Conservation (phyloP, 2,329 filamentous ascomycete species). For the Stemphylium lycopersici region DNA sequence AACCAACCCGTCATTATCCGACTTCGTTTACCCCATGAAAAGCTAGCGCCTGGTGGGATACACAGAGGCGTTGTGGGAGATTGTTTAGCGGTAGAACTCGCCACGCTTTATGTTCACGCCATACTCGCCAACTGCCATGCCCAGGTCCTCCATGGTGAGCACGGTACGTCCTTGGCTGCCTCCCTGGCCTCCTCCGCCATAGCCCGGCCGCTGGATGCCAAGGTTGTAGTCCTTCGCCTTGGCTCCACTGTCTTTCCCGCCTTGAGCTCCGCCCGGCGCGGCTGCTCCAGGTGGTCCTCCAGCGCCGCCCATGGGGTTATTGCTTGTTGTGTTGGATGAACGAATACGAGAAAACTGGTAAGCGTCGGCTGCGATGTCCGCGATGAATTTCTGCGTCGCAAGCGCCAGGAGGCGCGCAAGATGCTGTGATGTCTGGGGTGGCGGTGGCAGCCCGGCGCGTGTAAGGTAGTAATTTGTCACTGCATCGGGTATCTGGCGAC, state of each 20-base stretch:
- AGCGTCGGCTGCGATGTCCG: conserved; percentile 94
- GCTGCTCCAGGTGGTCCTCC: conserved; percentile 69
- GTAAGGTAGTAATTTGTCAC: conserved; percentile 99
- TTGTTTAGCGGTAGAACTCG: conserved; percentile 87
- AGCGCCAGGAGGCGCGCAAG: conserved; percentile 92
- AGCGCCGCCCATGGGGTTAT: conserved; percentile 83
- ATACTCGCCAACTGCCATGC: conserved; percentile 97
- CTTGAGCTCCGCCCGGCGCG: conserved; percentile 61
- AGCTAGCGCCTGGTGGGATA: background rate
- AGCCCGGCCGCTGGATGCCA: conserved; percentile 57
- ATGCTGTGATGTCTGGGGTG: conserved; percentile 86
- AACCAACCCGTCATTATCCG: conserved; percentile 4
- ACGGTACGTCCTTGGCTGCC: conserved; percentile 90
- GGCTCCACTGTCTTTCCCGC: conserved; percentile 49
- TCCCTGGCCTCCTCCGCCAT: conserved; percentile 84
- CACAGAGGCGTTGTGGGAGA: background rate
- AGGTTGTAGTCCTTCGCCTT: conserved; percentile 57
- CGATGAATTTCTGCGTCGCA: conserved; percentile 98
- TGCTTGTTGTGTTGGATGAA: conserved; percentile 86
- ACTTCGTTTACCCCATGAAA: background rate
- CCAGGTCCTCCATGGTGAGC: conserved; percentile 96
- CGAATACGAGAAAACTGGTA: conserved; percentile 98
- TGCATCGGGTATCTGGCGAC: conserved; percentile 86
- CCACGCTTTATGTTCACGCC: conserved; percentile 96
- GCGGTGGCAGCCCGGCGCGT: conserved; percentile 89